Evolutionary conservation across 2,329 filamentous ascomycete genomes (phyloP).

Genomic region (Talaromyces funiculosus): DNA sequence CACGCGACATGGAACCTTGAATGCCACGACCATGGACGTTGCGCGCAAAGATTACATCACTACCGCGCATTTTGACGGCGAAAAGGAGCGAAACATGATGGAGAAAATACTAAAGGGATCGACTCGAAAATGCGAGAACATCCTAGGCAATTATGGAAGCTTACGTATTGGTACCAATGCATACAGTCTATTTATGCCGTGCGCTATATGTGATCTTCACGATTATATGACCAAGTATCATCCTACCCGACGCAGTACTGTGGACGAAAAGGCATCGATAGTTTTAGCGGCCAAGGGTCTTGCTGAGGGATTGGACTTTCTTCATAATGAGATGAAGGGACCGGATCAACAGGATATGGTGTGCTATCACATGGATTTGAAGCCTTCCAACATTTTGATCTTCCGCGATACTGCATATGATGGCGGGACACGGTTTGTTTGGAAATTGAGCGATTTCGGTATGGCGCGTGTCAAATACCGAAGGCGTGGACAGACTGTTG

Average conservation of each 20-base stretch:
- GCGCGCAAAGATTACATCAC: conserved; percentile 37
- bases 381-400: conserved; percentile 34
- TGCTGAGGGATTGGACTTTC: conserved; percentile 32
- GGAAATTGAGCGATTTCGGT: conserved; percentile 42
- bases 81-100: conserved; percentile 31
- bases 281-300: conserved; percentile 27
- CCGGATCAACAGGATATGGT: conserved; percentile 25
- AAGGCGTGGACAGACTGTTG: conserved; percentile 18
- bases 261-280: conserved; percentile 22
- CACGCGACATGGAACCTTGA: conserved; percentile 15
- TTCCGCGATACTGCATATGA: conserved; percentile 15
- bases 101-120: conserved; percentile 30
- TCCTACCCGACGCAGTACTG: conserved; percentile 12
- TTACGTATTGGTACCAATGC: conserved; percentile 26
- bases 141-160: conserved; percentile 34
- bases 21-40: conserved; percentile 16
- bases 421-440: conserved; percentile 21
- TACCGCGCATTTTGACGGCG: conserved; percentile 16
- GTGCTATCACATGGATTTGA: conserved; percentile 42
- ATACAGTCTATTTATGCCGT: conserved; percentile 40
- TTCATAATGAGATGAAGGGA: conserved; percentile 33
- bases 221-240: conserved; percentile 31
- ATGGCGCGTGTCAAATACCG: conserved; percentile 34
- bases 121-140: conserved; percentile 27
- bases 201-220: conserved; percentile 34